phyloP scores from a whole-genome alignment of 805 yeast species.

The Yarrowia sp. region DNA sequence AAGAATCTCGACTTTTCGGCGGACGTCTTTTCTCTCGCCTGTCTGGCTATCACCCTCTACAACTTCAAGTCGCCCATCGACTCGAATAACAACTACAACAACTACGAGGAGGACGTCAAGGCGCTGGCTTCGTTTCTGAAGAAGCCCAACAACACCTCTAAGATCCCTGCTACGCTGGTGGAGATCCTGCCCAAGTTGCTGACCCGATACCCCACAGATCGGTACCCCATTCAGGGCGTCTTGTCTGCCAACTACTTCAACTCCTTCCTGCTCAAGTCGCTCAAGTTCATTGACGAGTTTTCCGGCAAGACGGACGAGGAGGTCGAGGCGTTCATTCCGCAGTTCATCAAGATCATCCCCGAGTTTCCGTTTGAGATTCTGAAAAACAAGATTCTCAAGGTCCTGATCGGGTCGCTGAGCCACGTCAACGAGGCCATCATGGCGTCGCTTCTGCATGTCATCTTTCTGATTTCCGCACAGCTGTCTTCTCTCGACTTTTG shows the following conservation, averaged over 20 bases:
- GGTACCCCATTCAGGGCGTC: constrained; percentile 63
- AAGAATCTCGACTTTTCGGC: constrained; percentile 60
- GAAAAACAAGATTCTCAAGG: constrained; percentile 71
- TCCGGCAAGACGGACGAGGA: constrained; percentile 70
- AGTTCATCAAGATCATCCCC: constrained; percentile 52
- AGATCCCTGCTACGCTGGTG: constrained; percentile 57
- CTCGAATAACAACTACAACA: constrained; percentile 51
- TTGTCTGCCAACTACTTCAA: constrained; percentile 74
- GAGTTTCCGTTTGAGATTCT: constrained; percentile 59
- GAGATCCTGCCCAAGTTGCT: constrained; percentile 54
- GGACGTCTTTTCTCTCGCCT: constrained; percentile 84
- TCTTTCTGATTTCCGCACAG: constrained; percentile 47
- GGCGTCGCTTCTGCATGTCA: constrained; percentile 51
- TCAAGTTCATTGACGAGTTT: constrained; percentile 79
- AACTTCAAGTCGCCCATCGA: constrained; percentile 48
- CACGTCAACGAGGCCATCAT: constrained; percentile 44
- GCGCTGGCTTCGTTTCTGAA: constrained; percentile 43
- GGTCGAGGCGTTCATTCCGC: constrained; percentile 63
- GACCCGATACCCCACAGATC: constrained; percentile 54
- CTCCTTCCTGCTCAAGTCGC: constrained; percentile 75
- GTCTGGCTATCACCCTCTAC: constrained; percentile 69
- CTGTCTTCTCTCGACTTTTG: constrained; percentile 59
- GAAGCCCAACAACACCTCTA: constrained; percentile 37
- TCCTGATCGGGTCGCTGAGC: constrained; percentile 52
- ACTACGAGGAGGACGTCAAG: constrained; percentile 49